phyloP scores from a whole-genome alignment of 495 filamentous ascomycete species.

The Tuber calosporum region DNA sequence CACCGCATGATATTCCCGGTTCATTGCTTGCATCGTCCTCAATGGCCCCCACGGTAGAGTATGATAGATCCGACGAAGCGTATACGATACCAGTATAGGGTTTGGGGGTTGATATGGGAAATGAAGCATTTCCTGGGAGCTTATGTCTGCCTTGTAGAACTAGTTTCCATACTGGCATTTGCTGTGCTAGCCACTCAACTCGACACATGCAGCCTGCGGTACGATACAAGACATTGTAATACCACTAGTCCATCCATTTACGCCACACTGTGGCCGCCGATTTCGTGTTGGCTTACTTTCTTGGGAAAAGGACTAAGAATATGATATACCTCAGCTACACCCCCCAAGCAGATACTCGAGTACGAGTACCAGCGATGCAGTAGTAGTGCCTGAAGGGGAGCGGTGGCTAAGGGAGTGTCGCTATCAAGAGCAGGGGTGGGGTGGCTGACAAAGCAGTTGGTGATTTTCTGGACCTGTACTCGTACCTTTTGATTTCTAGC shows the following conservation, averaged over 20 bases:
- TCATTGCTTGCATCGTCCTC: neutral
- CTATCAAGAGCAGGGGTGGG: neutral
- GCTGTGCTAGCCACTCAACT: constrained; percentile 11
- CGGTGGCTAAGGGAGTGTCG: neutral
- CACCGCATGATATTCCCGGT: neutral
- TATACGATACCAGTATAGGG: neutral
- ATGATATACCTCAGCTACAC: constrained; percentile 17
- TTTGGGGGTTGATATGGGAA: neutral
- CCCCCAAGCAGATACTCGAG: constrained; percentile 8
- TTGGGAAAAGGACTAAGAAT: neutral
- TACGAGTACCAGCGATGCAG: no score
- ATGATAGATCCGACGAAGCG: no score
- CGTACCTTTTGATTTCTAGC: neutral
- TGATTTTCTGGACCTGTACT: neutral
- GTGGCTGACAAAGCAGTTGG: neutral
- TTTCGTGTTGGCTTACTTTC: constrained; percentile 4
- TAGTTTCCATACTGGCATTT: constrained; percentile 8
- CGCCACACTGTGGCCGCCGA: constrained; percentile 19
- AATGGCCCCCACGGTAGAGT: neutral
- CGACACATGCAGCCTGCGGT: constrained; percentile 12
- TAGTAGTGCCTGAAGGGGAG: constrained; percentile 3
- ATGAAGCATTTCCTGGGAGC: neutral
- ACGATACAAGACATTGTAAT: no score
- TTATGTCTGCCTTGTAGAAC: neutral
- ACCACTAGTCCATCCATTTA: constrained; percentile 7